A percentile compares a stretch with the other conserved stretches of the same genome.
Evolutionary conservation across 192 early-diverging fungal genomes (phyloP).

Genomic region (Linnemannia exigua): DNA sequence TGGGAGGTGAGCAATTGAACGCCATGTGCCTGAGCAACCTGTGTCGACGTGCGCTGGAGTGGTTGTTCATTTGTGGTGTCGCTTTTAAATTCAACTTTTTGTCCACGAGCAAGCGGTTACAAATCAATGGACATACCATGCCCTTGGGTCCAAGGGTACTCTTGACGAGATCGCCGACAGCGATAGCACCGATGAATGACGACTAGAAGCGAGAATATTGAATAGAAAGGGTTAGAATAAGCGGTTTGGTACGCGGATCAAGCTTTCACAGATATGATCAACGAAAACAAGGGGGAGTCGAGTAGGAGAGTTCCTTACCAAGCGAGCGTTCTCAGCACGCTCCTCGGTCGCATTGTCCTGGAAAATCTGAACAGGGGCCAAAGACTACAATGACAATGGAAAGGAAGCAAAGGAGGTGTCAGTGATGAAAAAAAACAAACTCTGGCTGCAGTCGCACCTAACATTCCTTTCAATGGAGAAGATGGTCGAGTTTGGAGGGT

Average conservation of each 20-base stretch:
- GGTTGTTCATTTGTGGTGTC: not conserved
- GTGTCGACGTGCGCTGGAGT: not conserved
- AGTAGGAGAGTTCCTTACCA: slow-evolving; percentile 67
- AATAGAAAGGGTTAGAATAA: too few relatives aligned
- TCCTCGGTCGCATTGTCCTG: slow-evolving; percentile 94
- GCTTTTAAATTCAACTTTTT: not conserved
- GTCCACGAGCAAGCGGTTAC: not conserved
- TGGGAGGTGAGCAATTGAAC: not conserved
- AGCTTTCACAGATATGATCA: too few relatives aligned
- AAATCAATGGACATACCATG: slow-evolving; percentile 72
- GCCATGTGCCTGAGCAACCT: not conserved
- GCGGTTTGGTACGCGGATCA: not conserved
- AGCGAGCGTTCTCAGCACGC: slow-evolving; percentile 95
- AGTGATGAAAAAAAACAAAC: not conserved
- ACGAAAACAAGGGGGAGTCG: not conserved
- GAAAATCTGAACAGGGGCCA: slow-evolving; percentile 91
- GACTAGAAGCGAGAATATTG: slow-evolving; percentile 62
- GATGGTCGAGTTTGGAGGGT: not conserved
- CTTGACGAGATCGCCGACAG: slow-evolving; percentile 97
- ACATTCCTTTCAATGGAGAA: not conserved
- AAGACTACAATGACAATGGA: slow-evolving; percentile 47
- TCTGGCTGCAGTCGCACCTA: not conserved
- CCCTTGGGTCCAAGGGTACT: slow-evolving; percentile 97
- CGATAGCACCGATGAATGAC: slow-evolving; percentile 97
- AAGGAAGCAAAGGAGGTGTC: not conserved